phyloP scores from a whole-genome alignment of 164 flowering plant genomes.

The Kingdonia uniflora region DNA sequence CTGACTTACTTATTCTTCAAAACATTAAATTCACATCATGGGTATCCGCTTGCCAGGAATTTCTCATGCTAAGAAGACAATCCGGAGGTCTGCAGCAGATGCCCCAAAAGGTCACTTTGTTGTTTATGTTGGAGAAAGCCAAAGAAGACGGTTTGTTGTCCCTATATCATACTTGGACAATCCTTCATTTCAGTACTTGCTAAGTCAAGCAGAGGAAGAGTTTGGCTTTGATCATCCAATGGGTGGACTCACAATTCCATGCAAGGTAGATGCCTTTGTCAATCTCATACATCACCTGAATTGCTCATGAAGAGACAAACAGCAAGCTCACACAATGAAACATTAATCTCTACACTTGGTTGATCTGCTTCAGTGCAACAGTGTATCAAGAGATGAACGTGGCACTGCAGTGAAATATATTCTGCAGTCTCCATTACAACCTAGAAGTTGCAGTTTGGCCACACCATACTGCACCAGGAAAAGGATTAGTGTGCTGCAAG shows the following conservation, averaged over 20 bases:
- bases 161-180: conserved; percentile 35
- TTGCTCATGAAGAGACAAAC: not conserved
- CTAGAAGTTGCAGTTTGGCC: too few relatives aligned
- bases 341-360: not conserved
- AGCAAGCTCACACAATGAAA: too few relatives aligned
- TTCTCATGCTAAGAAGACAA: conserved; percentile 7
- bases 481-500: too few relatives aligned
- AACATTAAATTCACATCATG: not conserved
- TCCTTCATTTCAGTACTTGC: conserved; percentile 35
- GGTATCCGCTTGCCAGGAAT: conserved; percentile 10
- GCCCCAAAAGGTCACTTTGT: conserved; percentile 29
- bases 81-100: not conserved
- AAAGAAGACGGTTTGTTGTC: conserved; percentile 36
- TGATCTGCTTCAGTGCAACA: not conserved
- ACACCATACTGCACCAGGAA: too few relatives aligned
- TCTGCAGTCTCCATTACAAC: too few relatives aligned
- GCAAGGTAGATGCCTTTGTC: conserved; percentile 19
- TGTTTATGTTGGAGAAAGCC: conserved; percentile 37
- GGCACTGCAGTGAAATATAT: not conserved
- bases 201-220: conserved; percentile 35
- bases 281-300: conserved; percentile 16
- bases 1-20: not conserved
- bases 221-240: conserved; percentile 34
- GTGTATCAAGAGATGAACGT: not conserved
- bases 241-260: conserved; percentile 26